Evolutionary conservation across 768 basidiomycete species (phyloP), one percentile per base, ranked within the genome.

Genomic region (Russula brevipes): DNA sequence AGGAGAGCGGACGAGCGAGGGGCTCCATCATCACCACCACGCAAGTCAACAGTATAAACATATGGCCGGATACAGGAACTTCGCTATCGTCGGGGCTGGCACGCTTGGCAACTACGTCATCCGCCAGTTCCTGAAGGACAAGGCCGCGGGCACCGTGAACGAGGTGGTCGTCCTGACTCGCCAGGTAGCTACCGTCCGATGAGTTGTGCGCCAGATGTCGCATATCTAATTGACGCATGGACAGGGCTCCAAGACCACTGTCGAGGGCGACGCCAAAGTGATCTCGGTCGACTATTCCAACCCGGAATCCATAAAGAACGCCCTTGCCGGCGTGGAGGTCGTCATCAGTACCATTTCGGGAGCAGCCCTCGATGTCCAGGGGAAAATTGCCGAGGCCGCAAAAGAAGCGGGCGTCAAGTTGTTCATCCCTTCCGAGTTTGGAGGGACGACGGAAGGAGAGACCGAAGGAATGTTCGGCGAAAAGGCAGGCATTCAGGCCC

Each of bases 381-480:
- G 11, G 4, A 24, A 33, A 1, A 61, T 73, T 10, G 68, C 68
- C 1, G 45, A 64, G 0, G 72, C 69, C 0, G 66, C 68, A 2
- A 73, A 70, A 63, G 57, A 57, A 39, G 72, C 65, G 0, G 70
- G 73, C 24, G 74, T 72, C 31, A 64, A 70, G 57, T 66, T 75
- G 16, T 75, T 75, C 57, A 64, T 72, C 7, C 74, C 74, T 8
- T 68, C 69, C 50, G 73, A 74, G 59, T 74, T 72, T 36, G 72
- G 72, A 4, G 64, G 54, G 16, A 36, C 61, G 3, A 66, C 69
- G 5, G 62, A 62, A 8, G 66, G 64, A 2, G 53, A 24, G 30
- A 57, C 56, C 5, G 57, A 47, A 3, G 67, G 69, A 1, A 3
- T 54, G 24, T 60, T 61, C 6, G 61, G 61, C 1, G 24, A 12